A percentile compares a stretch with the other conserved stretches of the same genome.
These are phyloP conservation scores for Diospyros kaki DNA, from an alignment of 148 eudicot genomes.

Conservation along the genomic window DNA sequence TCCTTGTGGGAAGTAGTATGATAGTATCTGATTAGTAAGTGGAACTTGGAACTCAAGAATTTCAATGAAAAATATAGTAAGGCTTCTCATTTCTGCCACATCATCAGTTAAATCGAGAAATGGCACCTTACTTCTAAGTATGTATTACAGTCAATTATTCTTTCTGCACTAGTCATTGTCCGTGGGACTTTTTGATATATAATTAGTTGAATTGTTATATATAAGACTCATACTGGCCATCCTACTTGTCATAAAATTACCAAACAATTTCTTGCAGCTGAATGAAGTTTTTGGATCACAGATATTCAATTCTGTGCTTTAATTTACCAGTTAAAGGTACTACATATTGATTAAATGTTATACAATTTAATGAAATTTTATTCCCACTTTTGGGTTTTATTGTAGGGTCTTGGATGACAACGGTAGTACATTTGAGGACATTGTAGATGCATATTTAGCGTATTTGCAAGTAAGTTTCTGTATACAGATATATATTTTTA, in stretches of 20 bases:
- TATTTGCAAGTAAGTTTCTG: constrained; percentile 66
- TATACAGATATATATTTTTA: neutral
- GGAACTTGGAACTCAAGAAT: too few species aligned
- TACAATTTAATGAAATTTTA: neutral
- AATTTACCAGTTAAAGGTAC: neutral
- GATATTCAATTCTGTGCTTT: constrained; percentile 6
- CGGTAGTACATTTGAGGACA: constrained; percentile 73
- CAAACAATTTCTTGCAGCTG: neutral
- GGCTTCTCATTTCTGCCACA: too few species aligned
- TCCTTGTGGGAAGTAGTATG: too few species aligned
- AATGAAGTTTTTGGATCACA: neutral
- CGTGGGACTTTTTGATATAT: neutral
- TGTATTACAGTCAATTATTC: neutral
- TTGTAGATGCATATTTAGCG: constrained; percentile 90
- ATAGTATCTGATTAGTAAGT: too few species aligned
- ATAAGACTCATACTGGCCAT: neutral
- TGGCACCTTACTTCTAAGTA: neutral
- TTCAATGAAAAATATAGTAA: too few species aligned
- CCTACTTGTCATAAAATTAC: neutral
- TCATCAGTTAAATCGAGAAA: neutral
- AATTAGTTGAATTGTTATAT: neutral
- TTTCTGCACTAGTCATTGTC: neutral
- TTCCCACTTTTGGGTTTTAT: constrained; percentile 10
- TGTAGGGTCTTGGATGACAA: constrained; percentile 61
- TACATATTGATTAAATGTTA: neutral